A percentile compares a stretch with the other conserved stretches of the same genome.
phyloP scores from a whole-genome alignment of 2,329 filamentous ascomycete species.

The Xylaria sp. region DNA sequence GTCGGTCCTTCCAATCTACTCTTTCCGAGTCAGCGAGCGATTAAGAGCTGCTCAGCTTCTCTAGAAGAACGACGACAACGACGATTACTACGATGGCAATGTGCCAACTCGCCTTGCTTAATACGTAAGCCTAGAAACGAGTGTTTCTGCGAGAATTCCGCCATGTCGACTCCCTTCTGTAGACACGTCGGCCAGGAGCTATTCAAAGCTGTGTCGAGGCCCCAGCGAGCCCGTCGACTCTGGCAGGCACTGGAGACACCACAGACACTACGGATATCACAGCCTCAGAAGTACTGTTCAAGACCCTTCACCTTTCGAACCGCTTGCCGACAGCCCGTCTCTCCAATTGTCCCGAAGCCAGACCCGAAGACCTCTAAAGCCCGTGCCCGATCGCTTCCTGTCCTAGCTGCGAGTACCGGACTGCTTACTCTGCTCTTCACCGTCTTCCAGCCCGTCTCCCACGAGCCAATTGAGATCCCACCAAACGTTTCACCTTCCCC shows the following conservation, averaged over 20 bases:
- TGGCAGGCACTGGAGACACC: constrained; percentile 31
- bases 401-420: constrained; percentile 46
- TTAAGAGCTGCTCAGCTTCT: not conserved
- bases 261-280: constrained; percentile 17
- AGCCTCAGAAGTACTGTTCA: constrained; percentile 11
- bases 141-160: not conserved
- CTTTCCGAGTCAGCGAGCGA: not conserved
- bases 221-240: constrained; percentile 31
- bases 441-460: constrained; percentile 42
- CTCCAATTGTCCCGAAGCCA: constrained; percentile 27
- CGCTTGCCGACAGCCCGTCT: constrained; percentile 33
- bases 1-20: not conserved
- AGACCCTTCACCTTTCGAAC: constrained; percentile 36
- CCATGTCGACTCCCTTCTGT: constrained; percentile 29
- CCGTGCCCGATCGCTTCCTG: constrained; percentile 39
- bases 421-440: constrained; percentile 45
- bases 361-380: constrained; percentile 7
- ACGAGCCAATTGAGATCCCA: constrained; percentile 36
- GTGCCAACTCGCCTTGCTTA: constrained; percentile 13
- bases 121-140: constrained; percentile 11
- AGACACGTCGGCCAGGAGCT: constrained; percentile 36
- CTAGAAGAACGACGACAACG: not conserved
- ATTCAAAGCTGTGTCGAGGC: constrained; percentile 32
- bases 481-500: constrained; percentile 24
- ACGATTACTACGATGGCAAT: constrained; percentile 6